Evolutionary conservation across 768 basidiomycete genomes (phyloP).

Genomic region (Phallus indusiatus): DNA sequence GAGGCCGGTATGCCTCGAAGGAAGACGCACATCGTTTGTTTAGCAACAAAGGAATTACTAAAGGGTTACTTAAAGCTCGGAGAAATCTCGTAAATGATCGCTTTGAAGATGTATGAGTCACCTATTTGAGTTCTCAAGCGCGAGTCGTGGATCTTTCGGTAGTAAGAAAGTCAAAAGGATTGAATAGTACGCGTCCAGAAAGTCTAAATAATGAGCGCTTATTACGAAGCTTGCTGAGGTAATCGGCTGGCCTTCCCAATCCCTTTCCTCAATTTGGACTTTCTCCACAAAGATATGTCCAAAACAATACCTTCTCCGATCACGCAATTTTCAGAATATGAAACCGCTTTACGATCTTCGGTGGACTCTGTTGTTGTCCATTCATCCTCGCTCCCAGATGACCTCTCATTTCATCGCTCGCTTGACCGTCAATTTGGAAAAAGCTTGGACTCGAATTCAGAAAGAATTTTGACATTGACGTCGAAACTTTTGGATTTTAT

Average conservation of each 20-base stretch:
- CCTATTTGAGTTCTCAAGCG: too few relatives aligned
- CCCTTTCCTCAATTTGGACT: neutral
- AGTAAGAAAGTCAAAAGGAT: too few relatives aligned
- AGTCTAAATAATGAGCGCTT: too few relatives aligned
- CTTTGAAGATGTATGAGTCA: too few relatives aligned
- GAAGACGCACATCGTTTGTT: too few relatives aligned
- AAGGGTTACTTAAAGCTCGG: too few relatives aligned
- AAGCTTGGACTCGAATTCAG: conserved; percentile 61
- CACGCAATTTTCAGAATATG: conserved; percentile 40
- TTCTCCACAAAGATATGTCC: neutral
- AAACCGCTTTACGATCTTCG: conserved; percentile 46
- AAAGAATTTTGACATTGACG: conserved; percentile 54
- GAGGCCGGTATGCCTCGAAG: too few relatives aligned
- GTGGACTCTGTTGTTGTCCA: conserved; percentile 57
- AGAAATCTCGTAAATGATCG: too few relatives aligned
- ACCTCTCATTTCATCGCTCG: conserved; percentile 85
- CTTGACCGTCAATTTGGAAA: conserved; percentile 63
- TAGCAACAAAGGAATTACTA: too few relatives aligned
- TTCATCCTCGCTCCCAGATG: conserved; percentile 54
- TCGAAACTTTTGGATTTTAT: conserved; percentile 52
- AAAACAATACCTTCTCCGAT: neutral
- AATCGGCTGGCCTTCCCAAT: neutral
- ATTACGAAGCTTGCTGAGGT: neutral
- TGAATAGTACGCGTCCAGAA: too few relatives aligned
- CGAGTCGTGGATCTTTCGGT: too few relatives aligned